phyloP scores from a whole-genome alignment of 306 rosid genomes.

The Trifolium pratense region DNA sequence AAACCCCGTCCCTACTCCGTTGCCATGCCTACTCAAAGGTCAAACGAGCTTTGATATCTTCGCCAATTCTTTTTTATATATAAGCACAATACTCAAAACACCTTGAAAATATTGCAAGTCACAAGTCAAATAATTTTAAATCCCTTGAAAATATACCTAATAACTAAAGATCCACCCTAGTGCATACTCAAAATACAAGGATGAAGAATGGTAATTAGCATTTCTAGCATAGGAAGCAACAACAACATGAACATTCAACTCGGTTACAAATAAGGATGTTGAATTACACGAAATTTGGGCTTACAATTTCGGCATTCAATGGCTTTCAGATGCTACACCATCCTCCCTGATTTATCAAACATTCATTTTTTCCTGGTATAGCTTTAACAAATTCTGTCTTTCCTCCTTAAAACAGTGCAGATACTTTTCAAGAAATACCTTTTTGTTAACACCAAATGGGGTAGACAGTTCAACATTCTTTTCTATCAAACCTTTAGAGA shows the following conservation, averaged over 20 bases:
- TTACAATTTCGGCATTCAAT: neutral
- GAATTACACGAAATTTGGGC: neutral
- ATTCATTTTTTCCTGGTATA: neutral
- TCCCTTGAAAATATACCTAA: too few species aligned
- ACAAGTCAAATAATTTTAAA: neutral
- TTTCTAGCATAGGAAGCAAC: neutral
- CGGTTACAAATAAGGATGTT: neutral
- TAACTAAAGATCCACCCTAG: too few species aligned
- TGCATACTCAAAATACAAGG: too few species aligned
- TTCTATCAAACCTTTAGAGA: slow-evolving; percentile 43
- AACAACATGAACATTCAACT: slow-evolving; percentile 16
- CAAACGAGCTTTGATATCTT: too few species aligned
- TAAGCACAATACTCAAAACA: too few species aligned
- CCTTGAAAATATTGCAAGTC: neutral
- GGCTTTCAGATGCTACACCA: neutral
- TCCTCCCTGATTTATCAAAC: neutral
- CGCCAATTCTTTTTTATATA: too few species aligned
- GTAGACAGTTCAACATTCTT: neutral
- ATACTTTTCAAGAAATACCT: slow-evolving; percentile 36
- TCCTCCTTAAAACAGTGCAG: slow-evolving; percentile 13
- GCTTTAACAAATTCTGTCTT: neutral
- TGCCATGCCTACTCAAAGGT: too few species aligned
- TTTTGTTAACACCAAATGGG: slow-evolving; percentile 18
- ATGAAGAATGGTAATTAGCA: neutral
- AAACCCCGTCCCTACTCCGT: too few species aligned